These are phyloP conservation scores for Mercurialis annua DNA, from an alignment of 345 rosid genomes.

Conservation along the genomic window DNA sequence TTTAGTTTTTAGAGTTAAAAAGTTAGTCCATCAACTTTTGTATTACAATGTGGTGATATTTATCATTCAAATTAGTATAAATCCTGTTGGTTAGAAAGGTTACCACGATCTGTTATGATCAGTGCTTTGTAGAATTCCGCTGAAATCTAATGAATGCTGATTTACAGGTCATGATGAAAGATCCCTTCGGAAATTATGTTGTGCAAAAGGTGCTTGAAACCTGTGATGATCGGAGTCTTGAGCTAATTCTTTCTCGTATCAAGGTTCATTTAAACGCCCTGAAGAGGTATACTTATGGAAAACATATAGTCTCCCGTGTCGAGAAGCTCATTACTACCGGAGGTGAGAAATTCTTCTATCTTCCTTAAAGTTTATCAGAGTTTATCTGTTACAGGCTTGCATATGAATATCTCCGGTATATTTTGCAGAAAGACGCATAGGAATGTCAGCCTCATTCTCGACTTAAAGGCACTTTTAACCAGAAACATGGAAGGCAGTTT, in stretches of 20 bases:
- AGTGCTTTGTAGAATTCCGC: neutral
- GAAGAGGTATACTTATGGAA: constrained; percentile 92
- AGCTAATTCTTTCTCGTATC: constrained; percentile 82
- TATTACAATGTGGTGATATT: neutral
- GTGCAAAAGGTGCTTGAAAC: constrained; percentile 95
- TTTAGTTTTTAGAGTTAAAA: neutral
- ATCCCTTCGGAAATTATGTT: constrained; percentile 95
- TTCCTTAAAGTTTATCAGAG: neutral
- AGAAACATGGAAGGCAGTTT: constrained; percentile 12
- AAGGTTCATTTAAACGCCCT: constrained; percentile 77
- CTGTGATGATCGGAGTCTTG: constrained; percentile 77
- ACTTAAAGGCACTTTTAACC: constrained; percentile 16
- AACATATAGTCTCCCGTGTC: constrained; percentile 94
- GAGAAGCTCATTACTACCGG: constrained; percentile 92
- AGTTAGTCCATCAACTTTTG: neutral
- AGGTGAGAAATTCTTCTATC: constrained; percentile 44
- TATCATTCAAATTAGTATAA: neutral
- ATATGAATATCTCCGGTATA: constrained; percentile 6
- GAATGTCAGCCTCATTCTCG: constrained; percentile 49
- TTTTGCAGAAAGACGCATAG: constrained; percentile 77
- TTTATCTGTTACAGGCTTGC: neutral
- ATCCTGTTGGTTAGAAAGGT: no score
- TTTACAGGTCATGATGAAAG: constrained; percentile 97
- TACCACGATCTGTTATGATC: neutral
- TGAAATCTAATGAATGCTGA: constrained; percentile 10